Conservation (phyloP, 345 rosid species). For the Populus deltoides region DNA sequence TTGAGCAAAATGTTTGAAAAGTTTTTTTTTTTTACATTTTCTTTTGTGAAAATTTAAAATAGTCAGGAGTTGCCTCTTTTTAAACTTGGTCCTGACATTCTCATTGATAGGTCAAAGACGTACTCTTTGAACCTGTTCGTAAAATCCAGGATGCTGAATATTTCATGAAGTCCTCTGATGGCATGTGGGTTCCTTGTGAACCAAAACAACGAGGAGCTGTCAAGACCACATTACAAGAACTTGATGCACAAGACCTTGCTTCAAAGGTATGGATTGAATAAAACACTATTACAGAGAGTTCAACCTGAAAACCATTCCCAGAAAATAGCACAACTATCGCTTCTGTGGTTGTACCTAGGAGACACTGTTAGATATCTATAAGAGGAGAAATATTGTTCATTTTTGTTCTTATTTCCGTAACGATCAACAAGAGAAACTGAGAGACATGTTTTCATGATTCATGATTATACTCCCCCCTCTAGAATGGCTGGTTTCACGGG, state of each 20-base stretch:
- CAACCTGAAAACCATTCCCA: neutral
- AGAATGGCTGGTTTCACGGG: neutral
- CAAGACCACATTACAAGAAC: conserved; percentile 68
- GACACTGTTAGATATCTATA: neutral
- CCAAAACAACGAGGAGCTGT: conserved; percentile 74
- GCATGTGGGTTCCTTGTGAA: conserved; percentile 80
- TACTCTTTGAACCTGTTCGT: conserved; percentile 87
- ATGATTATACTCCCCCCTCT: neutral
- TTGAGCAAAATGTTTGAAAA: neutral
- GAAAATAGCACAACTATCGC: neutral
- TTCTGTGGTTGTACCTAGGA: neutral
- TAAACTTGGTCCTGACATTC: neutral
- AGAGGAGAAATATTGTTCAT: neutral
- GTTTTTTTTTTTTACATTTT: neutral
- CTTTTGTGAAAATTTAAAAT: neutral
- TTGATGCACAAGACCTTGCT: conserved; percentile 68
- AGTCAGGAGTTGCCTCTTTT: neutral
- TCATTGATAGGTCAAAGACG: conserved; percentile 71
- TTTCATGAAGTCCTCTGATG: conserved; percentile 52
- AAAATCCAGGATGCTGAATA: conserved; percentile 84
- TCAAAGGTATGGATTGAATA: conserved; percentile 43
- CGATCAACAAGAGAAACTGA: neutral
- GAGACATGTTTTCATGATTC: neutral
- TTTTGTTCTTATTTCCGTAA: neutral
- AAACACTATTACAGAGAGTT: neutral